Evolutionary conservation across 75 land plant genomes (phyloP), one percentile per base, ranked within the genome.

Genomic region (Pinus taeda): DNA sequence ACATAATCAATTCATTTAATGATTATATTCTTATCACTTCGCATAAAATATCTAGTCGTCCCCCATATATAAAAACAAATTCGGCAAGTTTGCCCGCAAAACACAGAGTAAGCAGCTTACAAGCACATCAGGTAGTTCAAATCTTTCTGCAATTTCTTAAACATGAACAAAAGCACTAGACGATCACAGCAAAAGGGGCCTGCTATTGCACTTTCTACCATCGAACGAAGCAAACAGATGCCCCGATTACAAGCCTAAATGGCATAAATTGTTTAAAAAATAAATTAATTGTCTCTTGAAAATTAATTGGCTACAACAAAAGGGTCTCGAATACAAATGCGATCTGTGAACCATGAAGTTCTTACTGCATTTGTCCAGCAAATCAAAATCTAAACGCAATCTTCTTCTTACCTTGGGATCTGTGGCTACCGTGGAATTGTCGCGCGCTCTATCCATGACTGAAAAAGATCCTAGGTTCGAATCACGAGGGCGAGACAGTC

Each of bases 381-480:
- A n/a, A 42, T 9, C 42, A 59, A 20, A n/a, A 59, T 20, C 20
- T 59, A n/a, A 59, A n/a, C 60, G 55, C 55, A 1, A 49, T 9
- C 60, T 4, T n/a, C 42, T 15, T 6, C 71, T 69, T 36, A 69
- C 71, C 71, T 69, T 55, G 49, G 71, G 71, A 15, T 69, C 71
- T 39, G 22, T n/a, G 20, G 20, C 71, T 39, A n/a, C 17, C 0
- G 71, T 8, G 22, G 71, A 37, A 42, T 3, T 4, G 17, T 69
- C 49, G 49, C 55, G 9, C 4, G n/a, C 22, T 20, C 13, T 4
- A n/a, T 20, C 71, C 71, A 69, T 69, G 49, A 30, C 45, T 69
- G 53, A 2, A 1, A 15, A 20, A 15, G 71, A 21, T 18, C 71
- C n/a, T 12, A 7, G 1, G 71, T 20, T 69, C 71, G 71, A 39